These are phyloP conservation scores for Artemisia princeps DNA, from an alignment of 140 eudicot genomes.

Conservation along the genomic window DNA sequence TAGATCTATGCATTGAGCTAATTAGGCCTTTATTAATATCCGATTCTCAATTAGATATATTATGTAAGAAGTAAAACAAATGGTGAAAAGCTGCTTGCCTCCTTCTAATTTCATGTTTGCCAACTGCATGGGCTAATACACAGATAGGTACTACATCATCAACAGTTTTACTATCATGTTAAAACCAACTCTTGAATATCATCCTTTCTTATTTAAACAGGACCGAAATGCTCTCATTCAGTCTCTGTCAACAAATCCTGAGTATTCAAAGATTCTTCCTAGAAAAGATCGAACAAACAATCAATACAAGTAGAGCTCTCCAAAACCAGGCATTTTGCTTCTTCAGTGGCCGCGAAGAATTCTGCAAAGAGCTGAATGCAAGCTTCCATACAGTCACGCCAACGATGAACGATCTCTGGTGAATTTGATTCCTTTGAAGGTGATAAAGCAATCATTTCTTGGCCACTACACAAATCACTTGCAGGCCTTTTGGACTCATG, in stretches of 20 bases:
- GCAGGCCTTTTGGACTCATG: constrained; percentile 57
- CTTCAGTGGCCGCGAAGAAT: too few relatives aligned
- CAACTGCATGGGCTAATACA: too few relatives aligned
- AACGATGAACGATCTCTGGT: constrained; percentile 24
- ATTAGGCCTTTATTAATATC: too few relatives aligned
- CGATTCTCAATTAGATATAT: too few relatives aligned
- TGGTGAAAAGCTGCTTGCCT: too few relatives aligned
- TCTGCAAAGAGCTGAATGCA: constrained; percentile 65
- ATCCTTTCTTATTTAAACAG: constrained; percentile 37
- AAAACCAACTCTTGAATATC: not conserved
- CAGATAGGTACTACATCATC: too few relatives aligned
- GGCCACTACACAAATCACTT: constrained; percentile 19
- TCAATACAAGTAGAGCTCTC: constrained; percentile 62
- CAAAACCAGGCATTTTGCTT: too few relatives aligned
- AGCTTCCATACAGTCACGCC: constrained; percentile 55
- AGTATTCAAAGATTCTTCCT: too few relatives aligned
- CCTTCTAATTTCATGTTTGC: too few relatives aligned
- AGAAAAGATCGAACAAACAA: constrained; percentile 78
- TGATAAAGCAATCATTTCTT: constrained; percentile 28
- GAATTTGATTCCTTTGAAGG: constrained; percentile 25
- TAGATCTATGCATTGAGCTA: too few relatives aligned
- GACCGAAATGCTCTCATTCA: constrained; percentile 72
- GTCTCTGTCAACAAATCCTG: constrained; percentile 81
- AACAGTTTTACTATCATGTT: too few relatives aligned
- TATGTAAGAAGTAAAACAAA: too few relatives aligned